Conservation (phyloP, 1,284 basidiomycete genomes). For the Ganoderma lucidum region DNA sequence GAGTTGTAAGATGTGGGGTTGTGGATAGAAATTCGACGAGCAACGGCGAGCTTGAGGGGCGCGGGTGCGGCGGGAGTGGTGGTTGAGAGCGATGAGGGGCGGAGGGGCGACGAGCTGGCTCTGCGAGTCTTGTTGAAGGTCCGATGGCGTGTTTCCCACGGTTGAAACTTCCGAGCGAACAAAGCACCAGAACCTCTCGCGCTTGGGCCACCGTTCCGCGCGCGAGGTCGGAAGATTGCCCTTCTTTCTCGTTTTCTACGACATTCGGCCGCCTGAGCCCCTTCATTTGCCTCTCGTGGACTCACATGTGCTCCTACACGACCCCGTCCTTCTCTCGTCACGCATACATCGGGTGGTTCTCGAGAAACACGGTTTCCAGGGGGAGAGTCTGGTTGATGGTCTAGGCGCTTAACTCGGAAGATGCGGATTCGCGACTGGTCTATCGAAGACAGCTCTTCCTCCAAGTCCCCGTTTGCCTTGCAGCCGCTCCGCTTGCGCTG, state of each 20-base stretch:
- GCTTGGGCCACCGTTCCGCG: slow-evolving; percentile 36
- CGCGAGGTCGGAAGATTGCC: slow-evolving; percentile 34
- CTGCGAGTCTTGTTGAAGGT: slow-evolving; percentile 40
- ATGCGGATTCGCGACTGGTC: slow-evolving; percentile 8
- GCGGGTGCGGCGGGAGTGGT: slow-evolving; percentile 47
- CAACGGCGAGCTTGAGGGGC: slow-evolving; percentile 34
- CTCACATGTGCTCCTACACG: background rate
- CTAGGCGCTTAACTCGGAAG: slow-evolving; percentile 25
- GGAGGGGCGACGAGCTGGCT: slow-evolving; percentile 35
- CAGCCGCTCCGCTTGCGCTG: background rate
- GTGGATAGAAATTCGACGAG: slow-evolving; percentile 30
- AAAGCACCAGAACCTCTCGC: slow-evolving; percentile 35
- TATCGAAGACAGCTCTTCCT: background rate
- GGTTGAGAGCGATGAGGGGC: slow-evolving; percentile 45
- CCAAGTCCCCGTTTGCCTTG: background rate
- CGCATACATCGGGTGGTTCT: slow-evolving; percentile 1
- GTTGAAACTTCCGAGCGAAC: slow-evolving; percentile 36
- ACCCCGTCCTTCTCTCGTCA: background rate
- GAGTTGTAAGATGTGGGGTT: slow-evolving; percentile 40
- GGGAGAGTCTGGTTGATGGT: background rate
- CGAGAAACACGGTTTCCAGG: background rate
- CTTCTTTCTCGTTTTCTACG: slow-evolving; percentile 22
- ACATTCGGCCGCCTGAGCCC: background rate
- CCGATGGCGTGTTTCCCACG: slow-evolving; percentile 44
- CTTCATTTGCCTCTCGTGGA: slow-evolving; percentile 1